These are phyloP conservation scores for Puccinia coronata DNA, from an alignment of 1,284 basidiomycete species.

Conservation along the genomic window DNA sequence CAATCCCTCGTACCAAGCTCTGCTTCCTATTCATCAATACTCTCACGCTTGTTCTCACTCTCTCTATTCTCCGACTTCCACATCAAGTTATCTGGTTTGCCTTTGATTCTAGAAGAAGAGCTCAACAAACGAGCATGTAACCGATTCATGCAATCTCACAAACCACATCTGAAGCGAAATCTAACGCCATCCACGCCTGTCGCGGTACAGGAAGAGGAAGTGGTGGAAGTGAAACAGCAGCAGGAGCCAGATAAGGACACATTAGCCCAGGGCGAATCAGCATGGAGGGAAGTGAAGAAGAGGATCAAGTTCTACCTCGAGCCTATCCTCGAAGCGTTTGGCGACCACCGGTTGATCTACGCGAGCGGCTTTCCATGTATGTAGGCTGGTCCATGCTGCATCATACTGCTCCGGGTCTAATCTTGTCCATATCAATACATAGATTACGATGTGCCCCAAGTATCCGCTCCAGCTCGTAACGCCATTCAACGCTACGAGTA, in stretches of 20 bases:
- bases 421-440: not conserved
- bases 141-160: slow-evolving; percentile 18
- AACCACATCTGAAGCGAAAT: not conserved
- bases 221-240: not conserved
- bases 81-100: slow-evolving; percentile 48
- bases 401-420: not conserved
- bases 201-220: not conserved
- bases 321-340: slow-evolving; percentile 49
- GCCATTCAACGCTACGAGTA: slow-evolving; percentile 33
- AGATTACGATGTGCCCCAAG: slow-evolving; percentile 26
- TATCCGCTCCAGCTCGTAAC: not conserved
- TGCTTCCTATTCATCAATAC: slow-evolving; percentile 43
- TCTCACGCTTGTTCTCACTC: slow-evolving; percentile 43
- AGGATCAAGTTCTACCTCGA: slow-evolving; percentile 48
- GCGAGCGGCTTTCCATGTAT: slow-evolving; percentile 43
- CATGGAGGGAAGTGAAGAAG: slow-evolving; percentile 47
- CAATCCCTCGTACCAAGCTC: slow-evolving; percentile 36
- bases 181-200: not conserved
- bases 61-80: slow-evolving; percentile 38
- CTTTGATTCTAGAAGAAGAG: slow-evolving; percentile 17
- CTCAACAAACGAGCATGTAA: slow-evolving; percentile 14
- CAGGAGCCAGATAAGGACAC: not conserved
- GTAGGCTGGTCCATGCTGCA: not conserved
- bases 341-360: slow-evolving; percentile 48
- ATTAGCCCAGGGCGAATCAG: slow-evolving; percentile 27